phyloP scores from a whole-genome alignment of 1,284 basidiomycete species.

The Mycena citricolor region DNA sequence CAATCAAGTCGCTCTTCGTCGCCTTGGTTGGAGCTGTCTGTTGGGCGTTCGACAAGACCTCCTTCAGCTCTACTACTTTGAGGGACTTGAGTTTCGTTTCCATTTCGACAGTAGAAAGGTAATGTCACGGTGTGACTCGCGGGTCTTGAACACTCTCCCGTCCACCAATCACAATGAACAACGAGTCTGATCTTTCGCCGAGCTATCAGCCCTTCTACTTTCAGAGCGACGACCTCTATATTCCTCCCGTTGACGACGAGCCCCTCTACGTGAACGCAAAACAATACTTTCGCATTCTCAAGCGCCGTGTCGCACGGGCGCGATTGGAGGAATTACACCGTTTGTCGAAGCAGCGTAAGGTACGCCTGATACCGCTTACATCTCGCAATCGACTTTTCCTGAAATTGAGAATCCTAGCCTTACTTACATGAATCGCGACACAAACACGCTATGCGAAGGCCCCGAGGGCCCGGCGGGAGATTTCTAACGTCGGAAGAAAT shows the following conservation, averaged over 20 bases:
- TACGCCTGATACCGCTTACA: conserved; percentile 37
- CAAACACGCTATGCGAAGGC: conserved; percentile 96
- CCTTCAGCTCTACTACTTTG: conserved; percentile 71
- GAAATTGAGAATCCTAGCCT: conserved; percentile 53
- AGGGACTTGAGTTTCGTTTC: conserved; percentile 60
- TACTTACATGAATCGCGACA: conserved; percentile 97
- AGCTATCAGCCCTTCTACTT: conserved; percentile 49
- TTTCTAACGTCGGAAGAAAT: conserved; percentile 97
- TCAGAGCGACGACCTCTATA: conserved; percentile 23
- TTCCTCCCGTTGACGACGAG: conserved; percentile 75
- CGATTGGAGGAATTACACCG: conserved; percentile 90
- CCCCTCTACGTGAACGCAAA: conserved; percentile 97
- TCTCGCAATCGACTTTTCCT: conserved; percentile 3
- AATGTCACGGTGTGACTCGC: conserved; percentile 30
- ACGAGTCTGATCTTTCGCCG: conserved; percentile 63
- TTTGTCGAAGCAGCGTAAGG: conserved; percentile 89
- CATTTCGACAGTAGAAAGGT: conserved; percentile 37
- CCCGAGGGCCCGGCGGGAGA: conserved; percentile 93
- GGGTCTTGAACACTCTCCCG: conserved; percentile 22
- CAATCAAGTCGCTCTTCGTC: conserved; percentile 67
- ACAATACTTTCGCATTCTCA: conserved; percentile 95
- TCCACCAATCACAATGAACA: conserved; percentile 53
- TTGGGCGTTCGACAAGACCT: conserved; percentile 54
- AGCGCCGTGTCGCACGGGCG: conserved; percentile 84
- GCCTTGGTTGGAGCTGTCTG: conserved; percentile 51